Conservation (phyloP, 108 stramenopile species). For the Discostella stelligeroides region DNA sequence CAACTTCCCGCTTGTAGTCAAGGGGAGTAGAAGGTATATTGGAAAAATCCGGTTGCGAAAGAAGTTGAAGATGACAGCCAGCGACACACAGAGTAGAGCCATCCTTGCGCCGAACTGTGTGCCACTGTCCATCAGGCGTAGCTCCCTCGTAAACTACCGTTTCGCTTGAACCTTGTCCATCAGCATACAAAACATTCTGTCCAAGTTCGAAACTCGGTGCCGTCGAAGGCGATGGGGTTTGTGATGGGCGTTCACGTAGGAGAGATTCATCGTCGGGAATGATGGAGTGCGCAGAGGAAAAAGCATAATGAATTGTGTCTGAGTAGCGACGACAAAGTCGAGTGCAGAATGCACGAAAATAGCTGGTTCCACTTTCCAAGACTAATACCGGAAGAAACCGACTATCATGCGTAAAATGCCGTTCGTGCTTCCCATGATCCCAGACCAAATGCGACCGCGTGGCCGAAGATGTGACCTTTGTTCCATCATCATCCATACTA, state of each 20-base stretch:
- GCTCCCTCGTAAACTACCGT: slow-evolving; percentile 8
- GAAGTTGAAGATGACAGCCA: too few relatives aligned
- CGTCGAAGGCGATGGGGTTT: not conserved
- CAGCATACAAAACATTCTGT: not conserved
- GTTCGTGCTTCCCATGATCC: slow-evolving; percentile 13
- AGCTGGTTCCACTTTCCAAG: not conserved
- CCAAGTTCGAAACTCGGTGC: slow-evolving; percentile 1
- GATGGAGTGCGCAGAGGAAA: slow-evolving; percentile 10
- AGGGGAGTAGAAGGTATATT: too few relatives aligned
- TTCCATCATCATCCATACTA: slow-evolving; percentile 4
- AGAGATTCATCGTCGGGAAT: not conserved
- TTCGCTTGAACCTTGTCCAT: not conserved
- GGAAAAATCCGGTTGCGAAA: too few relatives aligned
- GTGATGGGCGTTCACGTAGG: not conserved
- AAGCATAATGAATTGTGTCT: slow-evolving; percentile 11
- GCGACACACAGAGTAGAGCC: too few relatives aligned
- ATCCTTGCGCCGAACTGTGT: too few relatives aligned
- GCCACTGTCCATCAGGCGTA: too few relatives aligned
- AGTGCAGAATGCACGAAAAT: slow-evolving; percentile 7
- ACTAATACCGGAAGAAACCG: not conserved
- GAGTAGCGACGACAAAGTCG: too few relatives aligned
- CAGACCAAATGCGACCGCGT: slow-evolving; percentile 1
- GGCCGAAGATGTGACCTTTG: not conserved
- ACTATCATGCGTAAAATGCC: not conserved
- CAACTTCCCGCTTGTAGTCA: too few relatives aligned